A percentile compares a stretch with the other conserved stretches of the same genome.
phyloP scores from a whole-genome alignment of 106 monocot genomes.

The Hemerocallis citrina region DNA sequence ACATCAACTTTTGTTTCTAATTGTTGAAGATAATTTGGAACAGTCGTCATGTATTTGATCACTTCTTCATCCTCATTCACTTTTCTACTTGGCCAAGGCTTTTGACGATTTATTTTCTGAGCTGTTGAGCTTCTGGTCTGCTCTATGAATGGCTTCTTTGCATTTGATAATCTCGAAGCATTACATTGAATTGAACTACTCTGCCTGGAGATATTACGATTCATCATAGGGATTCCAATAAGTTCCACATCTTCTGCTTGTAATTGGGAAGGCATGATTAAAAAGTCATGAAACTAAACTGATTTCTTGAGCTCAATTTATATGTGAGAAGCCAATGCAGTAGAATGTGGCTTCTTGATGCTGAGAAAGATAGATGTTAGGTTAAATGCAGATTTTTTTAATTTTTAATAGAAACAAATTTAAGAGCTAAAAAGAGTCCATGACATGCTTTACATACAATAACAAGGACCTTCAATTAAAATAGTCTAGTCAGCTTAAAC shows the following conservation, averaged over 20 bases:
- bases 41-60: constrained; percentile 14
- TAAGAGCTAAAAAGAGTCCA: too few relatives aligned
- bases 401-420: too few relatives aligned
- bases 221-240: background rate
- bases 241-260: background rate
- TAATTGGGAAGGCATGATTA: constrained; percentile 5
- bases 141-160: background rate
- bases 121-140: background rate
- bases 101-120: constrained; percentile 3
- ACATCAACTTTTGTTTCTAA: constrained; percentile 11
- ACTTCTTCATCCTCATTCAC: constrained; percentile 4
- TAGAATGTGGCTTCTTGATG: too few relatives aligned
- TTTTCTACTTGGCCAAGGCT: constrained; percentile 25
- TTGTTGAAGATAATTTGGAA: constrained; percentile 13
- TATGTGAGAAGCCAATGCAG: too few relatives aligned
- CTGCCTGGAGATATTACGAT: background rate
- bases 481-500: too few relatives aligned
- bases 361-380: too few relatives aligned
- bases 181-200: background rate
- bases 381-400: too few relatives aligned
- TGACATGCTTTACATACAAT: too few relatives aligned
- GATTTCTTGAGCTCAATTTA: too few relatives aligned
- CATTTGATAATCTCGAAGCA: background rate
- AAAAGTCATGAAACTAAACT: background rate
- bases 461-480: too few relatives aligned